phyloP scores from a whole-genome alignment of 768 basidiomycete species.

The Thelephora ganbajun region DNA sequence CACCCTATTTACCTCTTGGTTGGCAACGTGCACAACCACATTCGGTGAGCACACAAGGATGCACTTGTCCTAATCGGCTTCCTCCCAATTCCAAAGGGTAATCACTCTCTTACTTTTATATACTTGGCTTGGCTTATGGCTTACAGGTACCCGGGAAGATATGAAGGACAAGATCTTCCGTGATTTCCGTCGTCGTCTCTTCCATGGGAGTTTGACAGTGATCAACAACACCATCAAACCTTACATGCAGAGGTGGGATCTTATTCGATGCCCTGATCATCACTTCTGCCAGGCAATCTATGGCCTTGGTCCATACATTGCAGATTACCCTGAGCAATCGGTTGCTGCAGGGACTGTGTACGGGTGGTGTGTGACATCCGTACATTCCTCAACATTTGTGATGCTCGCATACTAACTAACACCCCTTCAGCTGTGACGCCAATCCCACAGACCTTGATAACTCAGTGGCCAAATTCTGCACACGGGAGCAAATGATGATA shows the following conservation, averaged over 20 bases:
- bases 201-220: conserved; percentile 6
- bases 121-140: not conserved
- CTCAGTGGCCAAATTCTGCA: too few relatives aligned
- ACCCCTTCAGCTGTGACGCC: conserved; percentile 1
- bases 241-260: conserved; percentile 5
- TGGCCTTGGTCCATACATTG: too few relatives aligned
- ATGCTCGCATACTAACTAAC: not conserved
- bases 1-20: conserved; percentile 13
- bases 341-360: conserved; percentile 10
- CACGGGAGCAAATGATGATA: too few relatives aligned
- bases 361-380: conserved; percentile 14
- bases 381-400: not conserved
- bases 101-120: not conserved
- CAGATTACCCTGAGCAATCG: conserved; percentile 19
- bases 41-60: conserved; percentile 13
- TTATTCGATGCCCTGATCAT: conserved; percentile 12
- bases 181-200: conserved; percentile 10
- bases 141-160: conserved; percentile 7
- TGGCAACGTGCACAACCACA: conserved; percentile 13
- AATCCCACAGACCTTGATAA: too few relatives aligned
- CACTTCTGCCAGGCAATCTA: conserved; percentile 14
- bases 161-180: conserved; percentile 6
- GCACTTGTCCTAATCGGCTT: conserved; percentile 13
- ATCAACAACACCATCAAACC: conserved; percentile 6
- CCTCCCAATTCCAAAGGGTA: conserved; percentile 19